phyloP scores from a whole-genome alignment of 2,329 filamentous ascomycete genomes.

The Stagonosporopsis cucurbitacearum region DNA sequence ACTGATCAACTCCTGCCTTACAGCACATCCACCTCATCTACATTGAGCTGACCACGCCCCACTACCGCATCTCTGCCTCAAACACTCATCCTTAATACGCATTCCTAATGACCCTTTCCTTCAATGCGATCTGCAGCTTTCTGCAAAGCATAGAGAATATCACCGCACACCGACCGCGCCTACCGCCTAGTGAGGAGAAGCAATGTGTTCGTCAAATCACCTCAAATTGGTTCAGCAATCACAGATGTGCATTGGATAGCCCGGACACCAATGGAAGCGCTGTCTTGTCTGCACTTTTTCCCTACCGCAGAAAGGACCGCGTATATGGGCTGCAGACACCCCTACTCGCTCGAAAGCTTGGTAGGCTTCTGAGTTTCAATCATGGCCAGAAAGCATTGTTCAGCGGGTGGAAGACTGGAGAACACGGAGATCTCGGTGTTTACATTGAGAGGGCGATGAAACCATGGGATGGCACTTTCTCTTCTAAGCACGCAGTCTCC shows the following conservation, averaged over 20 bases:
- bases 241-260: conserved; percentile 65
- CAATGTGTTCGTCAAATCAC: conserved; percentile 51
- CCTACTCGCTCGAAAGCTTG: conserved; percentile 70
- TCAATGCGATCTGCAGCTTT: conserved; percentile 75
- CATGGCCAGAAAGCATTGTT: conserved; percentile 67
- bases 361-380: conserved; percentile 70
- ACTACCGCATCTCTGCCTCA: background rate
- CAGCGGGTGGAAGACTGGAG: conserved; percentile 65
- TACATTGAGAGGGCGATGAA: conserved; percentile 72
- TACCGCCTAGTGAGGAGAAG: conserved; percentile 43
- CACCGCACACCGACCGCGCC: conserved; percentile 49
- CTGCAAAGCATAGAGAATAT: conserved; percentile 70
- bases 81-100: background rate
- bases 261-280: conserved; percentile 65
- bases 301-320: conserved; percentile 76
- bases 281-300: conserved; percentile 77
- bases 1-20: background rate
- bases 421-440: conserved; percentile 71
- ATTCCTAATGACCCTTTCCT: conserved; percentile 67
- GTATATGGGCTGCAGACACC: conserved; percentile 73
- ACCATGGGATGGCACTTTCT: conserved; percentile 59
- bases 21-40: background rate
- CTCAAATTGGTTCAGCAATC: conserved; percentile 70
- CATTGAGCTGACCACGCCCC: background rate
- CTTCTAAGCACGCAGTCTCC: conserved; percentile 53